Base-by-base conservation (phyloP, 768 basidiomycete species). In the Tricholoma terreum region DNA sequence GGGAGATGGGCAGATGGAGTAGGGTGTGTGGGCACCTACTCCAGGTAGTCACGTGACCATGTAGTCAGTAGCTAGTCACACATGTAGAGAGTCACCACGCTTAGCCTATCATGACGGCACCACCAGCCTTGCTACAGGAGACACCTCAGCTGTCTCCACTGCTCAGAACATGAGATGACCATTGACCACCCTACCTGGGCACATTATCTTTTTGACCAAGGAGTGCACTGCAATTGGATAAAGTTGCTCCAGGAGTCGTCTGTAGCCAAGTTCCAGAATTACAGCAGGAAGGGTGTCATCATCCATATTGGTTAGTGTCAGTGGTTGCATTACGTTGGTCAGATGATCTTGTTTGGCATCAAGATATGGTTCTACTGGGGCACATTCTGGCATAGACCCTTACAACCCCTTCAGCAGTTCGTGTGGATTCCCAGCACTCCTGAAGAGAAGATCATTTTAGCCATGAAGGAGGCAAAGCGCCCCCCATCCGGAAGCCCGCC, bases 361-460 rank as follows among this genome's bases (percentile, higher is more conserved):
- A 33, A 33, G 35, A 19, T 51, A n/a, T 51, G 50, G 50, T 51
- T 24, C 9, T 51, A 51, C 35, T 51, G 31, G 31, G 50, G 50
- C 21, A 36, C 17, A 36, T 51, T n/a, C 17, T 3, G 12, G 8
- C 14, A 34, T 27, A 33, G 22, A 12, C 35, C 33, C 27, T 51
- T 51, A 5, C 50, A 24, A 24, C 31, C 50, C 14, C 35, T 34
- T 36, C 50, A 51, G 11, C 31, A 4, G 31, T 51, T 51, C 50
- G 3, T 30, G 6, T 51, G 50, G 50, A 19, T 51, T 33, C 33
- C 35, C 9, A 4, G 3, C 4, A 15, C 50, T 51, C 35, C 50
- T 10, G 2, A 24, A n/a, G 22, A 15, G 14, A 22, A 24, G 22
- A 46, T 12, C 12, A 46, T 46, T 15, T 27, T n/a, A 12, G 43